These are phyloP conservation scores for Remersonia thermophila DNA, from an alignment of 2,329 filamentous ascomycete species.

Conservation along the genomic window DNA sequence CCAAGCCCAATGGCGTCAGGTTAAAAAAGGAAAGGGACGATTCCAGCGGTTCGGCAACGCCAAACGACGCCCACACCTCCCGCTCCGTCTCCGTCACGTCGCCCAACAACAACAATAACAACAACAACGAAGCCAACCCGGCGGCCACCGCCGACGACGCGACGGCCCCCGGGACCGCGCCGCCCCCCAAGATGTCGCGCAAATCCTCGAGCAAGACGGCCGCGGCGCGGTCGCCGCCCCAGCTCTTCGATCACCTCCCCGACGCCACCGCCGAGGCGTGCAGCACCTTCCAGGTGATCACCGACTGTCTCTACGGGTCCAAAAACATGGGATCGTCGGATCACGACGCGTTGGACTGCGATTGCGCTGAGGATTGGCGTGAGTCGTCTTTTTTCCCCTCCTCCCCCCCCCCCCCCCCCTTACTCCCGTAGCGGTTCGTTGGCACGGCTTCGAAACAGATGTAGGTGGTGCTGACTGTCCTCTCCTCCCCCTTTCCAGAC, in stretches of 20 bases:
- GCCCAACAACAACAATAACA: slow-evolving; percentile 30
- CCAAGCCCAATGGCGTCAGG: slow-evolving; percentile 24
- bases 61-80: slow-evolving; percentile 27
- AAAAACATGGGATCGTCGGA: slow-evolving; percentile 87
- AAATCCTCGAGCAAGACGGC: slow-evolving; percentile 55
- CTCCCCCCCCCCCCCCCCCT: slow-evolving; percentile 5
- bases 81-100: slow-evolving; percentile 32
- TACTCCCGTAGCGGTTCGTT: no score
- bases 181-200: slow-evolving; percentile 59
- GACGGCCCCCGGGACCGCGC: slow-evolving; percentile 35
- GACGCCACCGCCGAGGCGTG: slow-evolving; percentile 69
- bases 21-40: slow-evolving; percentile 27
- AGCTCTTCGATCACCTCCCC: slow-evolving; percentile 59
- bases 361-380: slow-evolving; percentile 93
- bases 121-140: no score
- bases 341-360: slow-evolving; percentile 82
- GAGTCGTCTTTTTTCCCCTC: slow-evolving; percentile 31
- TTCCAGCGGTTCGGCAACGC: slow-evolving; percentile 26
- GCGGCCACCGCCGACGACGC: slow-evolving; percentile 32
- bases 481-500: slow-evolving; percentile 26
- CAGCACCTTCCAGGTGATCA: slow-evolving; percentile 65
- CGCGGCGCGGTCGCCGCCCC: slow-evolving; percentile 34
- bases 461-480: slow-evolving; percentile 4
- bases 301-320: slow-evolving; percentile 79
- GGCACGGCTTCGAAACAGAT: no score